phyloP scores from a whole-genome alignment of 1,284 basidiomycete genomes.

The Cystobasidium sp. region DNA sequence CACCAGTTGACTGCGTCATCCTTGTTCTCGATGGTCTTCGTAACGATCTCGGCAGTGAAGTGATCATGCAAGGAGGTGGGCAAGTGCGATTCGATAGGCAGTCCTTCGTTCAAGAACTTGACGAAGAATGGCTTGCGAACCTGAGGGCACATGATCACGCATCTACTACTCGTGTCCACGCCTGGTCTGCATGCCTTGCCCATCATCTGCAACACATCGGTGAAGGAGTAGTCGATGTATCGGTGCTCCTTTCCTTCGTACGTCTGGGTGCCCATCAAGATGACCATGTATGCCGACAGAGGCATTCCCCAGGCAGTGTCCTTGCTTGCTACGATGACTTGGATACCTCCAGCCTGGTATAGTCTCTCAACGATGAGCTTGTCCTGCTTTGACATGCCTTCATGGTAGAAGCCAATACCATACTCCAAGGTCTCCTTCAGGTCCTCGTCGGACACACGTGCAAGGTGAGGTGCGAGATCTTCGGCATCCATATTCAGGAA shows the following conservation, averaged over 20 bases:
- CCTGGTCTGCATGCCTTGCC: conserved; percentile 87
- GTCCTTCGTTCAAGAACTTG: conserved; percentile 94
- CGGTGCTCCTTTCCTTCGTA: conserved; percentile 93
- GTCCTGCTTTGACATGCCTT: conserved; percentile 87
- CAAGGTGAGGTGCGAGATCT: conserved; percentile 85
- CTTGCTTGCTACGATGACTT: conserved; percentile 91
- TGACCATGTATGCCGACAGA: conserved; percentile 91
- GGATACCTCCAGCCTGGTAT: conserved; percentile 92
- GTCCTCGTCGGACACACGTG: conserved; percentile 77
- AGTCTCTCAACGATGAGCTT: conserved; percentile 91
- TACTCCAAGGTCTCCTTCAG: conserved; percentile 82
- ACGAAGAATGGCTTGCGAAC: conserved; percentile 68
- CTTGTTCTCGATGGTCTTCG: conserved; percentile 98
- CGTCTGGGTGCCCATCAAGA: conserved; percentile 96
- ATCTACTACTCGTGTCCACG: conserved; percentile 84
- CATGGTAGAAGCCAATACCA: conserved; percentile 95
- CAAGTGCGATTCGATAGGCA: conserved; percentile 95
- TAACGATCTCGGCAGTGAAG: conserved; percentile 97
- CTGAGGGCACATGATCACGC: conserved; percentile 91
- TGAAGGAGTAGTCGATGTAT: conserved; percentile 95
- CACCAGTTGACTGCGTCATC: conserved; percentile 74
- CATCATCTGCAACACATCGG: conserved; percentile 99
- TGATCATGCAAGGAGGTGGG: conserved; percentile 89
- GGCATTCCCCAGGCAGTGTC: conserved; percentile 96
- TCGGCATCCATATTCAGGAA: conserved; percentile 88